Base-by-base conservation (phyloP, 257 asterid genomes). In the Solanum arcanum region DNA sequence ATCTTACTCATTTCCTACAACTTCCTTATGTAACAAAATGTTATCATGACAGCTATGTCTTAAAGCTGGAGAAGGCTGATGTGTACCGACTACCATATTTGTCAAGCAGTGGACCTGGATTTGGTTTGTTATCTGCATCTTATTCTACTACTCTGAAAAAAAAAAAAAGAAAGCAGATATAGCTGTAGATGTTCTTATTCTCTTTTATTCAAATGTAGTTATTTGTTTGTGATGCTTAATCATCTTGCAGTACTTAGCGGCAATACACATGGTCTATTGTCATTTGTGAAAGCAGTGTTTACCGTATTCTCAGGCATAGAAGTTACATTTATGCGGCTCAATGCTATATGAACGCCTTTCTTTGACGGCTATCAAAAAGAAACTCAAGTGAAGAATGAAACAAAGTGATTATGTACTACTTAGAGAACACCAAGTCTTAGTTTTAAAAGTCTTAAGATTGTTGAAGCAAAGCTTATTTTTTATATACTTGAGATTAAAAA, bases 1-100 rank as follows among this genome's bases (percentile, higher is more conserved):
- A 80, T 80, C 44, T 47, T 62, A n/a, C 15, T 46, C 42, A 9
- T 15, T 66, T 16, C 29, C 13, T 83, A 75, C 74, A 29, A 33
- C 64, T 87, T 86, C 72, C 88, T 94, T 86, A 88, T 80, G 68
- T 29, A 80, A 47, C 87, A 82, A 82, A 31, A 29, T 90, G n/a
- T 9, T 87, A 87, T 31, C 73, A 73, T 92, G 90, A 90, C 98
- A 97, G 99, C 92, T 95, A 97, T 73, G 96, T 90, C 88, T 86
- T 97, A 96, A 97, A 97, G 94, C 89, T 95, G 92, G 99, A 97
- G 90, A 97, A 97, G 94, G 99, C 99, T 70, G 99, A 97, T 76
- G 98, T 97, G 42, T 97, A 97, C 89, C 93, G 99, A 85, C 91
- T 97, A 87, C 99, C 99, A 84, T 97, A 97, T 90, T 91, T 97